Percentiles rank a stretch among this genome's conserved stretches.
These are phyloP conservation scores for Coleophoma crateriformis DNA, from an alignment of 2,329 filamentous ascomycete species.

Conservation along the genomic window DNA sequence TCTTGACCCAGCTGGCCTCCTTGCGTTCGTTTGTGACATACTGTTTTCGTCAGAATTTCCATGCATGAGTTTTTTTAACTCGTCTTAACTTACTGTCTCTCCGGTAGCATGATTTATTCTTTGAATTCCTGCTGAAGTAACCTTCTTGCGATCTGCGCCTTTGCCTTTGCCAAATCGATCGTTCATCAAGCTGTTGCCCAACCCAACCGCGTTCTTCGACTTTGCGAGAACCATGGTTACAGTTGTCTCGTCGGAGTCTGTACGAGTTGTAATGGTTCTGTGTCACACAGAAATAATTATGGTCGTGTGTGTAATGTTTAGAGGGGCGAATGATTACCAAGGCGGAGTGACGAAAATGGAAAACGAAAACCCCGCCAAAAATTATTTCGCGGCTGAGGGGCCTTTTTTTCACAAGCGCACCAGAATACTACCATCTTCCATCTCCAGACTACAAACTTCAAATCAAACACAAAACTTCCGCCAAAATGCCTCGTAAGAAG, in stretches of 20 bases:
- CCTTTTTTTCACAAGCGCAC: not conserved
- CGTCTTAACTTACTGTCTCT: slow-evolving; percentile 50
- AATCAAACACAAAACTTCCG: slow-evolving; percentile 1
- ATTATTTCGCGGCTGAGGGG: not conserved
- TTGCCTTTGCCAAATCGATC: slow-evolving; percentile 95
- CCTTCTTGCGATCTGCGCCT: slow-evolving; percentile 73
- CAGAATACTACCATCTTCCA: not conserved
- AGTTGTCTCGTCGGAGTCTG: not conserved
- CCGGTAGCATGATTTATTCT: slow-evolving; percentile 76
- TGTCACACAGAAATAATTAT: too few relatives aligned
- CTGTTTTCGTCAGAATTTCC: slow-evolving; percentile 26
- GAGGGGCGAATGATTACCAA: slow-evolving; percentile 12
- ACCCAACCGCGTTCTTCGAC: slow-evolving; percentile 89
- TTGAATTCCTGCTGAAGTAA: slow-evolving; percentile 43
- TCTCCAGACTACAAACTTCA: not conserved
- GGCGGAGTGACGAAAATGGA: slow-evolving; percentile 16
- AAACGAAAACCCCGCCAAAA: slow-evolving; percentile 11
- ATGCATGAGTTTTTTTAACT: too few relatives aligned
- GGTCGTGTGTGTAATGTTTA: not conserved
- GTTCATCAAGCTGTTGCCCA: slow-evolving; percentile 98
- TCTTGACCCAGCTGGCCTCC: slow-evolving; percentile 96
- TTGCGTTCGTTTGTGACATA: slow-evolving; percentile 89
- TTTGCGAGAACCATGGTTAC: slow-evolving; percentile 70
- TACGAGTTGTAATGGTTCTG: too few relatives aligned
- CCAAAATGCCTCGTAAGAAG: slow-evolving; percentile 24